phyloP scores from a whole-genome alignment of 2,329 filamentous ascomycete genomes.

The Colletotrichum abscissum region DNA sequence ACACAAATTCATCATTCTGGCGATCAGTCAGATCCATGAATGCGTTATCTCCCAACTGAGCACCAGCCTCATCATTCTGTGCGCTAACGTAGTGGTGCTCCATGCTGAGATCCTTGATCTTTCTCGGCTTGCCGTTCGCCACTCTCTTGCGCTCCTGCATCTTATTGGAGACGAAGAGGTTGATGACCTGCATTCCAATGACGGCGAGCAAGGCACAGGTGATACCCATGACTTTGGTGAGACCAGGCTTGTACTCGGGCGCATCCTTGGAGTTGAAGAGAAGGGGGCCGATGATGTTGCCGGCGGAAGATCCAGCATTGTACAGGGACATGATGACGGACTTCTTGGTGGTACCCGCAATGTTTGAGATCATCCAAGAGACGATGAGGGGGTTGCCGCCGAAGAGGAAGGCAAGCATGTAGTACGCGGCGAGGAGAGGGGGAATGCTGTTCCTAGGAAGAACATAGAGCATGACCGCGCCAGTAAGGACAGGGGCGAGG shows the following conservation, averaged over 20 bases:
- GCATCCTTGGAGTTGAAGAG: conserved; percentile 69
- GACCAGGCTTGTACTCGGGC: conserved; percentile 67
- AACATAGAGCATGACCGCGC: conserved; percentile 67
- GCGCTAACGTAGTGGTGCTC: conserved; percentile 56
- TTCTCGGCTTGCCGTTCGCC: conserved; percentile 68
- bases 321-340: conserved; percentile 72
- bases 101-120: conserved; percentile 70
- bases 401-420: conserved; percentile 74
- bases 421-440: conserved; percentile 70
- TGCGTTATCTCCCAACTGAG: conserved; percentile 58
- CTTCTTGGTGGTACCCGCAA: conserved; percentile 75
- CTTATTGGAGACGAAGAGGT: conserved; percentile 53
- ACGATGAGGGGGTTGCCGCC: conserved; percentile 74
- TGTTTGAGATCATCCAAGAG: conserved; percentile 77
- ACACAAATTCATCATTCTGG: conserved; percentile 76
- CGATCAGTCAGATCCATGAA: conserved; percentile 72
- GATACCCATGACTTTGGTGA: conserved; percentile 65
- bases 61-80: conserved; percentile 40
- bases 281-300: conserved; percentile 75
- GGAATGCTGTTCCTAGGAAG: conserved; percentile 53
- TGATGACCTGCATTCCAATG: conserved; percentile 22
- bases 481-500: conserved; percentile 70
- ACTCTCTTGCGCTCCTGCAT: conserved; percentile 66
- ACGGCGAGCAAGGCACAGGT: conserved; percentile 57
- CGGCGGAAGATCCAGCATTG: conserved; percentile 70